These are phyloP conservation scores for Ogataea methanolica DNA, from an alignment of 805 yeast genomes.

Conservation along the genomic window DNA sequence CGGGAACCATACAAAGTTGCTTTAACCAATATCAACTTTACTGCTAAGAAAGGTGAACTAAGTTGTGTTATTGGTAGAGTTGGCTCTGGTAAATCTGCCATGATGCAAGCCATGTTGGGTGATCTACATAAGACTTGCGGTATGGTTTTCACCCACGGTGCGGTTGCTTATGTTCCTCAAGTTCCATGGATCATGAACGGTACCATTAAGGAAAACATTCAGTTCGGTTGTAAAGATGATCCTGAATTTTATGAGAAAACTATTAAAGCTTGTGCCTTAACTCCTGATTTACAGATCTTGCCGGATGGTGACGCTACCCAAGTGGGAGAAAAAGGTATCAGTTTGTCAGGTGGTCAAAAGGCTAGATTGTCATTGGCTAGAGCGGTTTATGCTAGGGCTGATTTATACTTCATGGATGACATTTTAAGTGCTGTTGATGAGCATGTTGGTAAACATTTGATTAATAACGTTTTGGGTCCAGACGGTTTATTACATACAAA, in stretches of 20 bases:
- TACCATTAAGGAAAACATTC: constrained; percentile 77
- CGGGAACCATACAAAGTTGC: constrained; percentile 71
- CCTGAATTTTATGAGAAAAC: constrained; percentile 74
- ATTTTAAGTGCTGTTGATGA: constrained; percentile 94
- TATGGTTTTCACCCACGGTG: constrained; percentile 64
- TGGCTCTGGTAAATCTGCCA: constrained; percentile 85
- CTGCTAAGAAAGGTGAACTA: constrained; percentile 69
- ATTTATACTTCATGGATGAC: constrained; percentile 82
- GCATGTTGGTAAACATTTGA: constrained; percentile 83
- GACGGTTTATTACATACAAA: constrained; percentile 71
- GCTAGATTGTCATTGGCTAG: constrained; percentile 90
- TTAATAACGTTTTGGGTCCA: constrained; percentile 78
- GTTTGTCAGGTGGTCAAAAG: constrained; percentile 93
- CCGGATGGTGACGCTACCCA: constrained; percentile 85
- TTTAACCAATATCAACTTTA: constrained; percentile 54
- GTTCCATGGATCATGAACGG: constrained; percentile 96
- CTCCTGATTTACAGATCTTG: constrained; percentile 66
- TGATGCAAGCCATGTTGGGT: constrained; percentile 76
- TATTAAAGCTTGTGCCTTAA: constrained; percentile 80
- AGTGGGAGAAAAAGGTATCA: constrained; percentile 95
- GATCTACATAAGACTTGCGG: constrained; percentile 78
- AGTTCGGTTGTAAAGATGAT: constrained; percentile 82
- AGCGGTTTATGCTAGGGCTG: constrained; percentile 91
- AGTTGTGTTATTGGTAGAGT: constrained; percentile 86
- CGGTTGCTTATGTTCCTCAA: constrained; percentile 86